Percentiles rank a stretch among this genome's conserved stretches.
These are phyloP conservation scores for Priceomyces melissophilus DNA, from an alignment of 805 yeast genomes.

Conservation along the genomic window DNA sequence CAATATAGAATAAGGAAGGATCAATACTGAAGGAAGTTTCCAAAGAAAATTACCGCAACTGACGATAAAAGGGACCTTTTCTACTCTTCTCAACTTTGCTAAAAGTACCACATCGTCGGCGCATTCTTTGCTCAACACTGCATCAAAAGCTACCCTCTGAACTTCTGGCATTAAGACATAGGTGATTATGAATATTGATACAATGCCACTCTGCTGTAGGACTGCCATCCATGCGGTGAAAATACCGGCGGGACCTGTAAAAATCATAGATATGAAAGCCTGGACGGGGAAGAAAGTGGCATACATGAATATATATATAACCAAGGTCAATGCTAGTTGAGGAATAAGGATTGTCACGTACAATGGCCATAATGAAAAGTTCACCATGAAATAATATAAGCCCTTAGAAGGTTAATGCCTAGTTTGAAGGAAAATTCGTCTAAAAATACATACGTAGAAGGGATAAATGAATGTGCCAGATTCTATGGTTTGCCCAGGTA, in stretches of 20 bases:
- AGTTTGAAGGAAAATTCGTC: conserved; percentile 4
- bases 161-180: conserved; percentile 45
- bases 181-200: conserved; percentile 42
- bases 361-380: conserved; percentile 46
- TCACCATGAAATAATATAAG: conserved; percentile 33
- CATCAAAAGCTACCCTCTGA: conserved; percentile 45
- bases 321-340: conserved; percentile 36
- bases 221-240: conserved; percentile 44
- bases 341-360: conserved; percentile 45
- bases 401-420: conserved; percentile 24
- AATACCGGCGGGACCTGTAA: conserved; percentile 52
- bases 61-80: conserved; percentile 27
- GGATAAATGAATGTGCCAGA: conserved; percentile 23
- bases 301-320: conserved; percentile 34
- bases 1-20: conserved; percentile 40
- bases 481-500: conserved; percentile 9
- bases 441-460: conserved; percentile 15
- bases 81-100: conserved; percentile 32
- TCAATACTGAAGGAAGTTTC: conserved; percentile 30
- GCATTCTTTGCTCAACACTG: conserved; percentile 44
- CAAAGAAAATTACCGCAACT: conserved; percentile 27
- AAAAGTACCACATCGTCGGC: conserved; percentile 41
- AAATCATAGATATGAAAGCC: conserved; percentile 36
- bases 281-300: conserved; percentile 43
- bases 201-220: conserved; percentile 39